Percentiles rank a stretch among this genome's conserved stretches.
phyloP scores from a whole-genome alignment of 2,329 filamentous ascomycete species.

The Aspergillus sp. region DNA sequence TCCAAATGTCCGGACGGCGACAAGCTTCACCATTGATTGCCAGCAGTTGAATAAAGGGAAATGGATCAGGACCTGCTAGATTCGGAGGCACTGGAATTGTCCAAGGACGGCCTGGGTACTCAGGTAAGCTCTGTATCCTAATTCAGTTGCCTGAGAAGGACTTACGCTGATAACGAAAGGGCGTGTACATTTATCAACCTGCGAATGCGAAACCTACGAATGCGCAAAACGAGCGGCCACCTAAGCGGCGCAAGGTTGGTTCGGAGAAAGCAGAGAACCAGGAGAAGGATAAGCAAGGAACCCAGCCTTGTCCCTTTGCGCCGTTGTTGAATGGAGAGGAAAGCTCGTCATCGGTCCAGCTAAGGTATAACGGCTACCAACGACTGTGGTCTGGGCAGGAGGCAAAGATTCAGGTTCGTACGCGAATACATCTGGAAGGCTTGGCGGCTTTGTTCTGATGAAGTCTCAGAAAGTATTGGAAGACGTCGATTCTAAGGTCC shows the following conservation, averaged over 20 bases:
- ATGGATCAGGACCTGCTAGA: slow-evolving; percentile 13
- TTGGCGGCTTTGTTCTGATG: slow-evolving; percentile 7
- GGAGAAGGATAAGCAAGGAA: slow-evolving; percentile 10
- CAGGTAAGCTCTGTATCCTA: slow-evolving; percentile 16
- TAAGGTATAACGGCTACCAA: slow-evolving; percentile 31
- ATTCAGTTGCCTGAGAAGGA: background rate
- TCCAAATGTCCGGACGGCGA: slow-evolving; percentile 5
- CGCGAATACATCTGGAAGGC: background rate
- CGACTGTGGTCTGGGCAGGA: slow-evolving; percentile 34
- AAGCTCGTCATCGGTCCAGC: slow-evolving; percentile 19
- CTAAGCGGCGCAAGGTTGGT: slow-evolving; percentile 52
- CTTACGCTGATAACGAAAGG: slow-evolving; percentile 35
- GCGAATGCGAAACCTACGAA: slow-evolving; percentile 35
- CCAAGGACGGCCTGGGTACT: slow-evolving; percentile 22
- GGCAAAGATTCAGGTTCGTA: slow-evolving; percentile 30
- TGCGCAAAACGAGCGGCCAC: slow-evolving; percentile 35
- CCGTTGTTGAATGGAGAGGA: slow-evolving; percentile 35
- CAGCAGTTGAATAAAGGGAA: background rate
- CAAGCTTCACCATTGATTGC: background rate
- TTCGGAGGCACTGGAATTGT: slow-evolving; percentile 14
- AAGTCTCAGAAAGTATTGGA: slow-evolving; percentile 25
- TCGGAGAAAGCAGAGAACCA: slow-evolving; percentile 14
- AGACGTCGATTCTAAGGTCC: slow-evolving; percentile 32
- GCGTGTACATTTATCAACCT: slow-evolving; percentile 56
- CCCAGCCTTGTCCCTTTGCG: slow-evolving; percentile 23